Conservation (phyloP, 176 grass and related monocot species). For the Elaeis guineensis region DNA sequence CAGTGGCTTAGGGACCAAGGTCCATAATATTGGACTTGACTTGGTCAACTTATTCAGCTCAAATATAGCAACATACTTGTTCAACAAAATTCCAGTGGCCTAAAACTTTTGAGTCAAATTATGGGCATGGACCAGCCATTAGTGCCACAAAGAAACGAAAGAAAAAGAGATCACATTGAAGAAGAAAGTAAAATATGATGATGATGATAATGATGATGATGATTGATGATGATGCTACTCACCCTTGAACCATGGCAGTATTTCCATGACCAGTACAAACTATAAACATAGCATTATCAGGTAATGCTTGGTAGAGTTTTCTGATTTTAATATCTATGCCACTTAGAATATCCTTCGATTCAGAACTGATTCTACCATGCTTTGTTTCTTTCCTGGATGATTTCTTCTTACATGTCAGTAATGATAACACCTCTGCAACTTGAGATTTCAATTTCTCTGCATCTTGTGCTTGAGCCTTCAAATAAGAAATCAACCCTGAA, state of each 20-base stretch:
- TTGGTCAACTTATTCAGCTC: too few species aligned
- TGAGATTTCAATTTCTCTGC: slow-evolving; percentile 46
- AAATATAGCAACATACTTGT: too few species aligned
- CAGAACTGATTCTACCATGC: slow-evolving; percentile 28
- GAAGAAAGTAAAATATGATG: too few species aligned
- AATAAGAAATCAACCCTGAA: slow-evolving; percentile 62
- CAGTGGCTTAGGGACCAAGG: too few species aligned
- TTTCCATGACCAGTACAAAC: slow-evolving; percentile 90
- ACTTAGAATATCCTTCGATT: slow-evolving; percentile 61
- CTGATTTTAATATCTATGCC: slow-evolving; percentile 60
- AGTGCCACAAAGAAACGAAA: too few species aligned
- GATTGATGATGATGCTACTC: not conserved
- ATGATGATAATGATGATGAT: too few species aligned
- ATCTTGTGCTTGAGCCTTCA: slow-evolving; percentile 43
- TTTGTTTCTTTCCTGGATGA: slow-evolving; percentile 42
- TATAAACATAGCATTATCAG: slow-evolving; percentile 65
- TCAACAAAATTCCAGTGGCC: too few species aligned
- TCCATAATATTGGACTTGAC: too few species aligned
- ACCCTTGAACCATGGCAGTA: slow-evolving; percentile 88
- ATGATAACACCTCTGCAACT: slow-evolving; percentile 67
- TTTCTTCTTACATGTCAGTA: slow-evolving; percentile 71
- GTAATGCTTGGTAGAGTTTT: slow-evolving; percentile 49
- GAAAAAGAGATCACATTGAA: too few species aligned
- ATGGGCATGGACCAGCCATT: too few species aligned
- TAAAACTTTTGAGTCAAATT: too few species aligned